Base-by-base conservation (phyloP, 768 basidiomycete species). In the Pleurotus pulmonarius region DNA sequence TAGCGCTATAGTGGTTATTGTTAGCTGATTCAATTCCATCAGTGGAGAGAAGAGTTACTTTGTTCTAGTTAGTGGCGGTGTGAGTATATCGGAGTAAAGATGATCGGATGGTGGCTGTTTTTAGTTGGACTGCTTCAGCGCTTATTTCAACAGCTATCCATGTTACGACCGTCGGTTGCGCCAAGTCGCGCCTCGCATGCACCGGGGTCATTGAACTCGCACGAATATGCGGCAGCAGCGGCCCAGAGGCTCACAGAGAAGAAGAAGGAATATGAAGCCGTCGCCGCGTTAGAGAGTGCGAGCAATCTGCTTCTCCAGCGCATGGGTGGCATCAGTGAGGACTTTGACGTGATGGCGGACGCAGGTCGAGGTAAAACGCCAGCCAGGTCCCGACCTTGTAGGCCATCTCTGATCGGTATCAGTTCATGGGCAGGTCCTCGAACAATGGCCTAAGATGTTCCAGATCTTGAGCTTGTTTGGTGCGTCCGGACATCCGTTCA, bases 381-480 rank as follows among this genome's bases (percentile, higher is more conserved):
- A n/a, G n/a, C 70, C 59, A 0, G 20, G 38, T 16, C 26, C 11
- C 16, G 7, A 20, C n/a, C 26, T 24, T 29, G 11, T 12, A 16
- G 38, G 18, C 55, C 25, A 34, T 18, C 24, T 29, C 56, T 60
- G 60, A 40, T 38, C 13, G 13, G 37, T 55, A 46, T 18, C 49
- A 90, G 89, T 87, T 34, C 86, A 87, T 59, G 89, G 89, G 8
- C 82, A 90, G 65, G 88, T 91, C 3, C 78, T 90, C 22, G 83
- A 83, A 56, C 88, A 90, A 59, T 91, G 88, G 89, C 86, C 88
- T 8, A 83, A 82, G 65, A 92, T 92, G 90, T 91, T 92, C 63
- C 80, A 83, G 61, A 89, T 89, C 52, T 72, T 92, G 48, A 80
- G 72, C 56, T 73, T 85, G 57, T 91, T 90, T 66, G 63, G 90